Evolutionary conservation across 2,329 filamentous ascomycete genomes (phyloP).

Genomic region (Emergomyces orientalis): DNA sequence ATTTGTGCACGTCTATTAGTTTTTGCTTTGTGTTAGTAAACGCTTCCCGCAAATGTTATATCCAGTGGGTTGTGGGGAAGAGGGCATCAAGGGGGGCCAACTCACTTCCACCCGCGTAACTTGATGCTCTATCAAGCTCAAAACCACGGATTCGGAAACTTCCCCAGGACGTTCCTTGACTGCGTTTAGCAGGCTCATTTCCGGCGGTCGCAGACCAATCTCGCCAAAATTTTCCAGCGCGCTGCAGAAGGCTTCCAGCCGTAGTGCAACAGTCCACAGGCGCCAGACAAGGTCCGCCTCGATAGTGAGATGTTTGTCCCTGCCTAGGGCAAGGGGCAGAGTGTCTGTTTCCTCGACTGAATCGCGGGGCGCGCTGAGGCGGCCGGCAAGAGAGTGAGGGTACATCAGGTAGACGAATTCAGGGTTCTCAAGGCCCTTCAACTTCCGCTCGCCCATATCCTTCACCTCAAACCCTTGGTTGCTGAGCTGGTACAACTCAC

Average conservation of each 20-base stretch:
- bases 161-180: slow-evolving; percentile 67
- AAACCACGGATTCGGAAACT: slow-evolving; percentile 75
- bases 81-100: slow-evolving; percentile 13
- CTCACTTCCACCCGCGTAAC: slow-evolving; percentile 90
- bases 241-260: slow-evolving; percentile 88
- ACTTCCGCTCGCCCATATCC: slow-evolving; percentile 85
- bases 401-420: slow-evolving; percentile 95
- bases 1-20: slow-evolving; percentile 64
- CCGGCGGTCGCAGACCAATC: slow-evolving; percentile 61
- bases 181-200: slow-evolving; percentile 70
- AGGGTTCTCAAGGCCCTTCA: slow-evolving; percentile 95
- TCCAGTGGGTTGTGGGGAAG: not conserved
- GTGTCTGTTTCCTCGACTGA: slow-evolving; percentile 37
- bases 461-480: slow-evolving; percentile 95
- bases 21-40: not conserved
- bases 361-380: slow-evolving; percentile 44
- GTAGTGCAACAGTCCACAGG: slow-evolving; percentile 78
- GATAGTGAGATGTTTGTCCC: slow-evolving; percentile 60
- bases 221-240: slow-evolving; percentile 63
- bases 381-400: slow-evolving; percentile 74
- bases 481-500: slow-evolving; percentile 76
- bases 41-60: slow-evolving; percentile 12
- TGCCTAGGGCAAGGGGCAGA: slow-evolving; percentile 52
- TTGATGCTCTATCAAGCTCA: slow-evolving; percentile 90
- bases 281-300: slow-evolving; percentile 81